Evolutionary conservation across 768 basidiomycete species (phyloP).

Genomic region (Termitomyces sp.): DNA sequence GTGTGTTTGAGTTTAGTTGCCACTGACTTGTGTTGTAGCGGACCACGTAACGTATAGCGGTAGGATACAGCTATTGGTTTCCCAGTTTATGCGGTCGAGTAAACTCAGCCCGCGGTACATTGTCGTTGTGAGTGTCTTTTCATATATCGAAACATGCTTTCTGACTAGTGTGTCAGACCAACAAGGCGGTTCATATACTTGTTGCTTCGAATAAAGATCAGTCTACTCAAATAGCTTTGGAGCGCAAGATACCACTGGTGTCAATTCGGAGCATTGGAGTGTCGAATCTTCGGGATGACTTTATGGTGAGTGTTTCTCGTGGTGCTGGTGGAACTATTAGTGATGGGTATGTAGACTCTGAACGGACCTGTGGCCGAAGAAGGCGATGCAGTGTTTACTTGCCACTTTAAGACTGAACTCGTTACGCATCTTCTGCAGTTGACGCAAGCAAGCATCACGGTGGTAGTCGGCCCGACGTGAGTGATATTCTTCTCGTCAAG

Average conservation of each 20-base stretch:
- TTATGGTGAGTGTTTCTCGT: conserved; percentile 60
- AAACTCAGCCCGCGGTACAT: conserved; percentile 90
- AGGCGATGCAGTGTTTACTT: conserved; percentile 90
- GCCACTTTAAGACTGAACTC: conserved; percentile 95
- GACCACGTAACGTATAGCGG: conserved; percentile 86
- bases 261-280: conserved; percentile 85
- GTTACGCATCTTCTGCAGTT: conserved; percentile 76
- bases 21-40: conserved; percentile 30
- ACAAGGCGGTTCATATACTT: conserved; percentile 82
- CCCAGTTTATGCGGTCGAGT: conserved; percentile 83
- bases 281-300: conserved; percentile 92
- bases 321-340: conserved; percentile 6
- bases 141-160: not conserved
- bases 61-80: conserved; percentile 76
- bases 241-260: conserved; percentile 86
- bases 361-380: conserved; percentile 83
- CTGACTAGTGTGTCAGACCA: conserved; percentile 47
- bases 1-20: not conserved
- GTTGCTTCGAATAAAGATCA: conserved; percentile 64
- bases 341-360: conserved; percentile 41
- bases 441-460: conserved; percentile 71
- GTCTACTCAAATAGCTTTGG: conserved; percentile 51
- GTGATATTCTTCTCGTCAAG: conserved; percentile 24
- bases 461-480: conserved; percentile 76
- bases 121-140: conserved; percentile 62